A percentile compares a stretch with the other conserved stretches of the same genome.
Evolutionary conservation across 495 filamentous ascomycete species (phyloP).

Genomic region (Pyrenula aspistea): DNA sequence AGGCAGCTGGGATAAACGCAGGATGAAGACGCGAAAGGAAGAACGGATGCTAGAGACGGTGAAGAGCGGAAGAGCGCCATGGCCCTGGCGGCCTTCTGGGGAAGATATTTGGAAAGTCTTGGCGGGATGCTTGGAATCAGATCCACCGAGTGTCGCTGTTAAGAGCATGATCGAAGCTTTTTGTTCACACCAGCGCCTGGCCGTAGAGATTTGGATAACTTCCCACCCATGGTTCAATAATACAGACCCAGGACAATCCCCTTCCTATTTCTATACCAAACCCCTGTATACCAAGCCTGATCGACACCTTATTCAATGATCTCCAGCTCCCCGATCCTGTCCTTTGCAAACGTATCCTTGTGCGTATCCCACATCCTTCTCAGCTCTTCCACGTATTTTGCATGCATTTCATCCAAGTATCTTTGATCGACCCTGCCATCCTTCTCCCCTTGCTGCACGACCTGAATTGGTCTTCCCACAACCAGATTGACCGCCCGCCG

Average conservation of each 20-base stretch:
- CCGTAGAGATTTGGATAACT: no score
- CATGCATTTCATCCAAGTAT: conserved; percentile 74
- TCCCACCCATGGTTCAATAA: no score
- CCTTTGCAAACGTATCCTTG: conserved; percentile 73
- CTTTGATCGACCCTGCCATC: conserved; percentile 43
- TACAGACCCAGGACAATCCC: no score
- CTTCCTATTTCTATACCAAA: no score
- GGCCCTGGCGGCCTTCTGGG: neutral
- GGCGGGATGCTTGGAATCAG: neutral
- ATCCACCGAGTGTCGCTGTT: no score
- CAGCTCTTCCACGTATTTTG: conserved; percentile 66
- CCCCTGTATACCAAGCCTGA: no score
- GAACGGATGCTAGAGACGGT: neutral
- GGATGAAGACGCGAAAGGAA: neutral
- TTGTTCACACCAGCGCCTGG: no score
- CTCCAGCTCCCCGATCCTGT: conserved; percentile 60
- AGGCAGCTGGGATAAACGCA: neutral
- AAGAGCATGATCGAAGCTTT: no score
- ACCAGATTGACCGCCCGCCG: conserved; percentile 77
- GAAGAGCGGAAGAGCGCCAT: neutral
- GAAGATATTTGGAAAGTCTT: neutral
- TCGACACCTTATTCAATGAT: conserved; percentile 54
- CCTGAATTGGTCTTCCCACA: conserved; percentile 67
- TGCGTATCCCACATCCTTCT: conserved; percentile 73
- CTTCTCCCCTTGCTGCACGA: conserved; percentile 33